Conservation (phyloP, 352 stramenopile genomes). For the Phytopythium sindhum region DNA sequence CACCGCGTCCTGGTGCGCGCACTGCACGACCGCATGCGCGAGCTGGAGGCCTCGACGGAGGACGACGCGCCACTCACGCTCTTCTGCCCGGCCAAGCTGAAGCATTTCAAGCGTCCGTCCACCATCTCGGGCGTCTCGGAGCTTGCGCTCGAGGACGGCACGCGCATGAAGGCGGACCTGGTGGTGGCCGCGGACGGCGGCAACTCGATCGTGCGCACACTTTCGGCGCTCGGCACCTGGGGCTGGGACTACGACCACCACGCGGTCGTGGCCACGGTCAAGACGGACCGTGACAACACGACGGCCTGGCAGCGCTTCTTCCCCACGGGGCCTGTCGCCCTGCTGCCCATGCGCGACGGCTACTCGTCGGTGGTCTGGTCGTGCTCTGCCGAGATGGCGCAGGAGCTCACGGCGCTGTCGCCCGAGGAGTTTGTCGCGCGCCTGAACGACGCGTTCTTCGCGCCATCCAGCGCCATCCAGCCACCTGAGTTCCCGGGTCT, state of each 20-base stretch:
- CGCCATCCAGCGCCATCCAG: constrained; percentile 38
- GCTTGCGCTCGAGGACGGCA: constrained; percentile 66
- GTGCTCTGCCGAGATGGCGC: constrained; percentile 73
- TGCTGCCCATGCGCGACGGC: constrained; percentile 88
- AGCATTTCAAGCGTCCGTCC: constrained; percentile 70
- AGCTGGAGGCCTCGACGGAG: constrained; percentile 37
- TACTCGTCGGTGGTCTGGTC: constrained; percentile 92
- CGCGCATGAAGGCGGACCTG: constrained; percentile 67
- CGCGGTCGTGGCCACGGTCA: constrained; percentile 89
- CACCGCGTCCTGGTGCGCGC: constrained; percentile 84
- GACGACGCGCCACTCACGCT: constrained; percentile 65
- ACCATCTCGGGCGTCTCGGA: constrained; percentile 45
- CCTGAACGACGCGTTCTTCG: constrained; percentile 75
- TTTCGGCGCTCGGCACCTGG: constrained; percentile 86
- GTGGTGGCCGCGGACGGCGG: constrained; percentile 88
- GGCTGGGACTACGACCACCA: constrained; percentile 92
- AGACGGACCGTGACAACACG: constrained; percentile 70
- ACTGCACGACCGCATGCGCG: constrained; percentile 83
- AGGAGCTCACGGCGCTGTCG: constrained; percentile 70
- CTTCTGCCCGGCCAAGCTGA: constrained; percentile 76
- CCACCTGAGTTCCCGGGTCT: constrained; percentile 76
- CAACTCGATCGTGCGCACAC: constrained; percentile 84
- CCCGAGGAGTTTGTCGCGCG: constrained; percentile 74
- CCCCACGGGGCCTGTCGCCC: constrained; percentile 80
- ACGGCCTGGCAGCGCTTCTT: constrained; percentile 92